A percentile compares a stretch with the other conserved stretches of the same genome.
Conservation (phyloP, 257 asterid species). For the Cynanchum wilfordii region DNA sequence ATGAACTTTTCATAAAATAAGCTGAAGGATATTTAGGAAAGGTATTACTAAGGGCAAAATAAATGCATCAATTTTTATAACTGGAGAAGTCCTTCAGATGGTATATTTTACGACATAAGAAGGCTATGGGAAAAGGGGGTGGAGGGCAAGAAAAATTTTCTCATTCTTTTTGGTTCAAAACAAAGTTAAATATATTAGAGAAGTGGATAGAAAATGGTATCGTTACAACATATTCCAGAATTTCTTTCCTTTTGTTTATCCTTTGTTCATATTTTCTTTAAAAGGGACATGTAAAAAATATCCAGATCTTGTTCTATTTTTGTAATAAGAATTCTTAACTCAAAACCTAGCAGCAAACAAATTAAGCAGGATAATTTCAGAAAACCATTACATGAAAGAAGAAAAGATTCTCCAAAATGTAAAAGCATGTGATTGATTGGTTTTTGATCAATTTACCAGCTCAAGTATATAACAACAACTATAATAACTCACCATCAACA, state of each 20-base stretch:
- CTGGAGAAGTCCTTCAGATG: not conserved
- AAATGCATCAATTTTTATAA: not conserved
- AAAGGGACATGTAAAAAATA: not conserved
- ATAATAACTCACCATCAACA: slow-evolving; percentile 25
- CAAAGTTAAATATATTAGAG: not conserved
- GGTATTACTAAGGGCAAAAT: not conserved
- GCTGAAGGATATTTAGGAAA: not conserved
- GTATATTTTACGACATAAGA: not conserved
- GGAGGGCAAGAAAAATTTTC: not conserved
- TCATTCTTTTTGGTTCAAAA: not conserved
- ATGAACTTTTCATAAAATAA: not conserved
- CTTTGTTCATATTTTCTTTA: not conserved
- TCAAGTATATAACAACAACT: not conserved
- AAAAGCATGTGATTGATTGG: not conserved
- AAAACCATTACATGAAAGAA: not conserved
- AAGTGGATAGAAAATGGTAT: not conserved
- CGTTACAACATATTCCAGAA: not conserved
- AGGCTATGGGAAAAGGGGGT: too few species aligned
- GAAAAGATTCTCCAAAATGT: not conserved
- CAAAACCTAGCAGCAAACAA: not conserved
- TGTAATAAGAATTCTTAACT: not conserved
- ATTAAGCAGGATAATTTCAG: not conserved
- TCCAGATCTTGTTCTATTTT: not conserved
- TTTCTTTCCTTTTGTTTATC: not conserved
- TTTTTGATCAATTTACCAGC: not conserved